These are phyloP conservation scores for Annulohypoxylon nitens DNA, from an alignment of 495 filamentous ascomycete species.

Conservation along the genomic window DNA sequence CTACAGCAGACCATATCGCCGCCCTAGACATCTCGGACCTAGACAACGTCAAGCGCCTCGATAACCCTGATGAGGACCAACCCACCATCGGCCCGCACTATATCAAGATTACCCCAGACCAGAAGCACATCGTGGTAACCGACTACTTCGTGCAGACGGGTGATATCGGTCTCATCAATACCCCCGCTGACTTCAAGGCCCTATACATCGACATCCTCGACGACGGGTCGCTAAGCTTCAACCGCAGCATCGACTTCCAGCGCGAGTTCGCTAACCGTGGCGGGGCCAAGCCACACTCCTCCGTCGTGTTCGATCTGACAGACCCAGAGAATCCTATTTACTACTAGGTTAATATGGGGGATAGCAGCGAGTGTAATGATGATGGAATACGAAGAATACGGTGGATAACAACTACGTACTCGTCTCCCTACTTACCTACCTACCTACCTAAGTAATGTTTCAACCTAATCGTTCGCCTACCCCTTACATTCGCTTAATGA, in stretches of 20 bases:
- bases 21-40: constrained; percentile 74
- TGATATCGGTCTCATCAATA: constrained; percentile 71
- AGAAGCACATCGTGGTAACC: constrained; percentile 72
- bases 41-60: constrained; percentile 69
- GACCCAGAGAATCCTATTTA: constrained; percentile 60
- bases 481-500: no score
- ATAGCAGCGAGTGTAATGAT: constrained; percentile 1
- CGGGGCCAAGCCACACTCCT: constrained; percentile 71
- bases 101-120: constrained; percentile 73
- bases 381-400: neutral
- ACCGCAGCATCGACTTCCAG: constrained; percentile 70
- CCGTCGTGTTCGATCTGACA: constrained; percentile 70
- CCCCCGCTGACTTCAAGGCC: constrained; percentile 72
- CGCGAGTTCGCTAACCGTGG: constrained; percentile 65
- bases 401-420: neutral
- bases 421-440: no score
- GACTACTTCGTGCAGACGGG: constrained; percentile 77
- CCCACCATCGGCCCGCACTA: constrained; percentile 73
- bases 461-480: neutral
- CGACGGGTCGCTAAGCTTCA: constrained; percentile 68
- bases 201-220: constrained; percentile 70
- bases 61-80: constrained; percentile 69
- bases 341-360: constrained; percentile 45
- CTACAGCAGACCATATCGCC: constrained; percentile 72
- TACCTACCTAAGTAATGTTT: constrained; percentile 2